Evolutionary conservation across 2,329 filamentous ascomycete species (phyloP).

Genomic region (Aspergillus clavatus): DNA sequence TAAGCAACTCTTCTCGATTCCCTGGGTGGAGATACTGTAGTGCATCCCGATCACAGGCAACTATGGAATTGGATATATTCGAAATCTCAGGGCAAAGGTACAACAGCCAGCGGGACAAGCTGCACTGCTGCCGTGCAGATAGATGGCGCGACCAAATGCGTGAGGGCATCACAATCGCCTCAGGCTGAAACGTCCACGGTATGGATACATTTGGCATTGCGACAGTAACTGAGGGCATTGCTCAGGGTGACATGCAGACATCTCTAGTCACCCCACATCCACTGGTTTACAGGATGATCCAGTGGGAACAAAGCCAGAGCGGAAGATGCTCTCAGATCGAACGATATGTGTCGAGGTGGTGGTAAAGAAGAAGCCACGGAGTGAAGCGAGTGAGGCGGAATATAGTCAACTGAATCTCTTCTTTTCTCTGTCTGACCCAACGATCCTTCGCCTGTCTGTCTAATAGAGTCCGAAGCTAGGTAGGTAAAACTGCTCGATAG

Average conservation of each 20-base stretch:
- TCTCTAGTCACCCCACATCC: constrained; percentile 18
- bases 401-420: constrained; percentile 35
- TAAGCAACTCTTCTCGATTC: not conserved
- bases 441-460: constrained; percentile 58
- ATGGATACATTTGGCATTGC: constrained; percentile 14
- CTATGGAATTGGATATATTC: not conserved
- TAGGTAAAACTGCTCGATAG: constrained; percentile 46
- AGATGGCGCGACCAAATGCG: not conserved
- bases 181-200: constrained; percentile 3
- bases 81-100: not conserved
- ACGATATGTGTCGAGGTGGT: constrained; percentile 17
- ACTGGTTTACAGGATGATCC: constrained; percentile 26
- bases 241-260: constrained; percentile 5
- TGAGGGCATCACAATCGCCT: not conserved
- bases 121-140: not conserved
- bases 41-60: not conserved
- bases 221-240: constrained; percentile 4
- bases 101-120: not conserved
- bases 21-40: not conserved
- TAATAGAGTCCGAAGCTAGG: constrained; percentile 70
- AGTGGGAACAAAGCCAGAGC: constrained; percentile 18
- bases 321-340: constrained; percentile 14
- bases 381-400: constrained; percentile 33
- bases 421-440: constrained; percentile 30
- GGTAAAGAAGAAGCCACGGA: constrained; percentile 18